These are phyloP conservation scores for Kwoniella botswanensis DNA, from an alignment of 768 basidiomycete species.

Conservation along the genomic window DNA sequence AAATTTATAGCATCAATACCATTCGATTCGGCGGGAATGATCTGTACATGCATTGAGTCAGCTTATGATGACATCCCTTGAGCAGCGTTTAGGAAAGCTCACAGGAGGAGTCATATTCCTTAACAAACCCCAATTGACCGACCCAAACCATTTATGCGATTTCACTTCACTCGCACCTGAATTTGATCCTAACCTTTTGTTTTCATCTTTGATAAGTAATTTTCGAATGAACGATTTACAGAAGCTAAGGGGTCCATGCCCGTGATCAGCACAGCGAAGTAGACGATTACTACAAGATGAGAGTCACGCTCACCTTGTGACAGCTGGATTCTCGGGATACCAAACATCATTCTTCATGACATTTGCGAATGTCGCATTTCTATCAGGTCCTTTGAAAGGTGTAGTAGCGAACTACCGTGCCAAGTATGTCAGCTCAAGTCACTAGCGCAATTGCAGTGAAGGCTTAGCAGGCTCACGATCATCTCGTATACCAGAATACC, in stretches of 20 bases:
- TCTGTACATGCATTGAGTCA: constrained; percentile 70
- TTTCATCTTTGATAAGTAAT: constrained; percentile 89
- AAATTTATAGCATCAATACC: constrained; percentile 86
- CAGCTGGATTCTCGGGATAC: constrained; percentile 83
- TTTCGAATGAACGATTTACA: constrained; percentile 87
- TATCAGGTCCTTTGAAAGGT: constrained; percentile 95
- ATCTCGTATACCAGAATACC: constrained; percentile 99
- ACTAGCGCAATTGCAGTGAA: too few species aligned
- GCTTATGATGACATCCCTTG: constrained; percentile 60
- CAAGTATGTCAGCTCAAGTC: constrained; percentile 12
- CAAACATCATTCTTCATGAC: constrained; percentile 83
- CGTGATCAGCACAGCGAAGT: constrained; percentile 20
- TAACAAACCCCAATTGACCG: constrained; percentile 94
- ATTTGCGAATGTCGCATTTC: constrained; percentile 94
- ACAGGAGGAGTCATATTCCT: constrained; percentile 92
- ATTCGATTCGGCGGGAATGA: constrained; percentile 76
- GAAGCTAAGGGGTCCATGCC: constrained; percentile 62
- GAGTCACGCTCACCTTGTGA: constrained; percentile 66
- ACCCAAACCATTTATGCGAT: constrained; percentile 96
- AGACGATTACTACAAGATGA: too few species aligned
- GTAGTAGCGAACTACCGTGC: constrained; percentile 88
- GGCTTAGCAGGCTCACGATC: constrained; percentile 54
- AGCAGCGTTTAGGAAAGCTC: constrained; percentile 69
- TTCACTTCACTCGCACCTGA: constrained; percentile 98
- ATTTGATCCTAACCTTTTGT: constrained; percentile 82